These are phyloP conservation scores for Eimeria necatrix DNA, from an alignment of 169 alveolate species.

Conservation along the genomic window DNA sequence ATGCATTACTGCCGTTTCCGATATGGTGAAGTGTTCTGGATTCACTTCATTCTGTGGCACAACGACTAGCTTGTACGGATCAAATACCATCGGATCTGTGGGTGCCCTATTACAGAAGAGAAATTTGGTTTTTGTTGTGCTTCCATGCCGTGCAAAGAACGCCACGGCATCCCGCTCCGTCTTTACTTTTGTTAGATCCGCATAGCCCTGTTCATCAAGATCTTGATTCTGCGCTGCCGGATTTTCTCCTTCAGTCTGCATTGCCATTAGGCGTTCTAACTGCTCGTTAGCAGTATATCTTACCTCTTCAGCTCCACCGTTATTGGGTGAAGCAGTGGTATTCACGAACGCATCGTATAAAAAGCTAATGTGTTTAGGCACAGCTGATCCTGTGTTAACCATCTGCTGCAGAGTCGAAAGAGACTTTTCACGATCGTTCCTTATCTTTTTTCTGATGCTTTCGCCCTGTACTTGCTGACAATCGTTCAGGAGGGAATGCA, in stretches of 20 bases:
- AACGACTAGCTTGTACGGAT: conserved; percentile 79
- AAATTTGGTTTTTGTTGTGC: conserved; percentile 90
- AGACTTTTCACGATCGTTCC: conserved; percentile 27
- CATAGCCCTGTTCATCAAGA: conserved; percentile 56
- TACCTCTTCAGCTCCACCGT: neutral
- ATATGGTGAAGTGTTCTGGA: conserved; percentile 78
- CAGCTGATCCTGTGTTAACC: conserved; percentile 1
- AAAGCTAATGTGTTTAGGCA: conserved; percentile 62
- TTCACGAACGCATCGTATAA: conserved; percentile 57
- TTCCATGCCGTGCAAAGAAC: conserved; percentile 93
- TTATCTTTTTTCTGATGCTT: neutral
- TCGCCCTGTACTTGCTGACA: conserved; percentile 8
- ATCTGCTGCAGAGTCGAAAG: conserved; percentile 41
- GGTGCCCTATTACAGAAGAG: conserved; percentile 89
- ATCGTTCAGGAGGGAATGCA: conserved; percentile 22
- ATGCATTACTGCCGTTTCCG: conserved; percentile 80
- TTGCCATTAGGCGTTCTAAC: conserved; percentile 16
- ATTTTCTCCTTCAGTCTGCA: conserved; percentile 33
- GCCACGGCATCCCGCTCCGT: conserved; percentile 93
- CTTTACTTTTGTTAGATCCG: conserved; percentile 52
- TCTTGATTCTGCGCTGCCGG: conserved; percentile 62
- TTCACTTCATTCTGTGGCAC: conserved; percentile 76
- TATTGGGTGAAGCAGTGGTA: neutral
- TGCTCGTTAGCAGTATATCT: no score
- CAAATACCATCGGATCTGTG: conserved; percentile 17